Conservation (phyloP, 768 basidiomycete species). For the Leccinum subgranulosum region DNA sequence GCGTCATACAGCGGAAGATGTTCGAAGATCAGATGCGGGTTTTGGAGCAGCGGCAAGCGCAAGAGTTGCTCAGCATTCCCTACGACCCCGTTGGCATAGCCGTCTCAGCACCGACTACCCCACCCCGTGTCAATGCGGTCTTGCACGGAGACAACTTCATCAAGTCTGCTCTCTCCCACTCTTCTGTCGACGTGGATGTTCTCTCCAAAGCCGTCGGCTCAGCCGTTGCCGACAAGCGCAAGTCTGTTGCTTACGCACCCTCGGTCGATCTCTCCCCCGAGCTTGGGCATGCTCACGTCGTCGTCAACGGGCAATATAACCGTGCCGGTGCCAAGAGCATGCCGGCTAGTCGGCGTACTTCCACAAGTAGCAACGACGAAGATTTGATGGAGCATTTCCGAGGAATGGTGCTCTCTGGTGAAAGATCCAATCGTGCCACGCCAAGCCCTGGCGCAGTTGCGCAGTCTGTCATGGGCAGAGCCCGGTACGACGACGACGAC, state of each 20-base stretch:
- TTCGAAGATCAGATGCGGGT: slow-evolving; percentile 98
- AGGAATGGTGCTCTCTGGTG: slow-evolving; percentile 64
- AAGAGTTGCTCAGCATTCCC: slow-evolving; percentile 76
- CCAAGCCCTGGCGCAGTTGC: slow-evolving; percentile 52
- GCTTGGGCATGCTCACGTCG: slow-evolving; percentile 40
- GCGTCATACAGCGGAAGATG: slow-evolving; percentile 76
- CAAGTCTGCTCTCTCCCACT: slow-evolving; percentile 44
- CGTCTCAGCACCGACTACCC: slow-evolving; percentile 86
- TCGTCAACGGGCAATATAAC: slow-evolving; percentile 52
- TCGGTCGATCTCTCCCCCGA: slow-evolving; percentile 75
- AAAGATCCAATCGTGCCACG: slow-evolving; percentile 54
- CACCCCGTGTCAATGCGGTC: slow-evolving; percentile 72
- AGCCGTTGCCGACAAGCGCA: slow-evolving; percentile 71
- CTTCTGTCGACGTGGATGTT: slow-evolving; percentile 56
- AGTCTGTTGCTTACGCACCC: slow-evolving; percentile 83
- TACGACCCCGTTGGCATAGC: slow-evolving; percentile 67
- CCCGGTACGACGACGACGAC: slow-evolving; percentile 57
- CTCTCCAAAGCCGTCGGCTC: slow-evolving; percentile 69
- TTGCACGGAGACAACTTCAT: slow-evolving; percentile 56
- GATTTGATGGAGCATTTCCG: slow-evolving; percentile 76
- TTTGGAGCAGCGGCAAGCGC: slow-evolving; percentile 87
- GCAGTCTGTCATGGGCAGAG: slow-evolving; percentile 52
- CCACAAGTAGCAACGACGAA: slow-evolving; percentile 83
- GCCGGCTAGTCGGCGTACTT: slow-evolving; percentile 88
- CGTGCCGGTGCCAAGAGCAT: slow-evolving; percentile 87